These are phyloP conservation scores for Hericium coralloides DNA, from an alignment of 768 basidiomycete genomes.

Conservation along the genomic window DNA sequence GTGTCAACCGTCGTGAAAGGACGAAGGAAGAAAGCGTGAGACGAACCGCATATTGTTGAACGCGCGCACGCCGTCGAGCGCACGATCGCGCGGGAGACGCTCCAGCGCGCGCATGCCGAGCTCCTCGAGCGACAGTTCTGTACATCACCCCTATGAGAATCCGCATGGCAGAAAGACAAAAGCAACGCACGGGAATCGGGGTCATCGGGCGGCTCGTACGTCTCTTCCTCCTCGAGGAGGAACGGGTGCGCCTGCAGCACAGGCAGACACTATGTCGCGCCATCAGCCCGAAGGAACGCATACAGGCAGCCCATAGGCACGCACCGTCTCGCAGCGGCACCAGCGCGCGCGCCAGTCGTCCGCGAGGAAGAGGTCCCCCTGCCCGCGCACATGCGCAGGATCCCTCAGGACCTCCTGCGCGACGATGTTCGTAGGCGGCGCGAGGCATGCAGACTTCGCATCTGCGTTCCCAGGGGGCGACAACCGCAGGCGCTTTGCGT, in stretches of 20 bases:
- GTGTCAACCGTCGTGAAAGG: not conserved
- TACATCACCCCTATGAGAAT: not conserved
- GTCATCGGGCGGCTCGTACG: conserved; percentile 79
- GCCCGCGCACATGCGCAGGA: conserved; percentile 29
- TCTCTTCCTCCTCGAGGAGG: conserved; percentile 71
- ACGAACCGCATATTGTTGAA: conserved; percentile 77
- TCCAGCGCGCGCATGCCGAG: conserved; percentile 73
- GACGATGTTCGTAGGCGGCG: conserved; percentile 39
- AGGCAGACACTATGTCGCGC: conserved; percentile 42
- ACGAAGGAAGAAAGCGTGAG: not conserved
- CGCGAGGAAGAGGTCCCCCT: conserved; percentile 69
- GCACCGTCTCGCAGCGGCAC: conserved; percentile 62
- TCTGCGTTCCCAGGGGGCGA: conserved; percentile 21
- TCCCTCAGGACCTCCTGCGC: conserved; percentile 38
- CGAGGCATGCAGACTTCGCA: conserved; percentile 33
- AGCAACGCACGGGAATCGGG: conserved; percentile 59
- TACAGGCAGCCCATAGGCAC: conserved; percentile 11
- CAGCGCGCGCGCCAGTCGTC: conserved; percentile 70
- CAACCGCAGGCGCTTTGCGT: conserved; percentile 34
- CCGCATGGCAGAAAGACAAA: not conserved
- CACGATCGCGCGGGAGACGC: conserved; percentile 67
- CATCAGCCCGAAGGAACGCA: not conserved
- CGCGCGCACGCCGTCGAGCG: conserved; percentile 76
- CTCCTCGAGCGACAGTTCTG: conserved; percentile 74
- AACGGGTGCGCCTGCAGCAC: conserved; percentile 45